phyloP scores from a whole-genome alignment of 73 alveolate species.

The Uronychia binucleata region DNA sequence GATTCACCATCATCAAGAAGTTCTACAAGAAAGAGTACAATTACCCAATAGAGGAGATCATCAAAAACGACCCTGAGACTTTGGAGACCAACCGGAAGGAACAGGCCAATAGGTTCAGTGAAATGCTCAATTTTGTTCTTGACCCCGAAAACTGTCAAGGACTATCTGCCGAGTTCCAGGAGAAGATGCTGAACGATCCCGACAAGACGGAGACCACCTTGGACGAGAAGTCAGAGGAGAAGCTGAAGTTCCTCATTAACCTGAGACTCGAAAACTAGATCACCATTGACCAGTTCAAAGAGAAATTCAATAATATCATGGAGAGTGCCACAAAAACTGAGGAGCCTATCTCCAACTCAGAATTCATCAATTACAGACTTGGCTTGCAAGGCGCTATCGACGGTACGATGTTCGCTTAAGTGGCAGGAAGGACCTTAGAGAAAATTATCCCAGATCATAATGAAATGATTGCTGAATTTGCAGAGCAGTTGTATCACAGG shows the following conservation, averaged over 20 bases:
- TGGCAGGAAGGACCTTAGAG: too few species aligned
- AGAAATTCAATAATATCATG: background rate
- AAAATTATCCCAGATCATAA: too few species aligned
- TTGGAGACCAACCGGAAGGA: background rate
- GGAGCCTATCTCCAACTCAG: background rate
- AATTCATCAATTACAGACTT: background rate
- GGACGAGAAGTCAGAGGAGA: background rate
- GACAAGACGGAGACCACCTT: background rate
- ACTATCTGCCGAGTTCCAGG: background rate
- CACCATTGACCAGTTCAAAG: background rate
- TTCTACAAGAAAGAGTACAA: slow-evolving; percentile 22
- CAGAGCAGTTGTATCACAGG: too few species aligned
- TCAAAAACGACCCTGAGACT: slow-evolving; percentile 13
- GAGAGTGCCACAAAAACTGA: background rate
- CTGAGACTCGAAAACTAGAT: background rate
- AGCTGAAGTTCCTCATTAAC: background rate
- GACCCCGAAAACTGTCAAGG: background rate
- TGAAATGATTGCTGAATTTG: too few species aligned
- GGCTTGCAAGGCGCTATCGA: too few species aligned
- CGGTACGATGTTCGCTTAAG: too few species aligned
- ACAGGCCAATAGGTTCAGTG: background rate
- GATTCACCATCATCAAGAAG: slow-evolving; percentile 45
- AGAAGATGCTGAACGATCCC: background rate
- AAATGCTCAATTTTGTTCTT: background rate
- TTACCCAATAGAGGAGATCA: slow-evolving; percentile 20